Percentiles rank a stretch among this genome's conserved stretches.
Evolutionary conservation across 768 basidiomycete species (phyloP).

Genomic region (Lactarius quietus): DNA sequence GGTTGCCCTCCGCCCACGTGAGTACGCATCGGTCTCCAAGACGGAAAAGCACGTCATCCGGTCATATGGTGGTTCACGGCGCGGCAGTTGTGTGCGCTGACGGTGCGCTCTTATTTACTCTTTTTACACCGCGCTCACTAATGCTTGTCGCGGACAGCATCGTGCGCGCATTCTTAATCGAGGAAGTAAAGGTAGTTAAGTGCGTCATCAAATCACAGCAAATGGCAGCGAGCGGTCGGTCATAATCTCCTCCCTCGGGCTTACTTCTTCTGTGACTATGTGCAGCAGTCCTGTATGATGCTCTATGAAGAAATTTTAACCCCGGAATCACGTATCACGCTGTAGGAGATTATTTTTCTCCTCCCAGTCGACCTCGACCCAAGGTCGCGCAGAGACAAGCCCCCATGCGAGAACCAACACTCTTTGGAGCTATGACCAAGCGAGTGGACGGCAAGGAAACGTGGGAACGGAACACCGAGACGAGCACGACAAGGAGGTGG

Average conservation of each 20-base stretch:
- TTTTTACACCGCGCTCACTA: background rate
- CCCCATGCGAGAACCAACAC: too few species aligned
- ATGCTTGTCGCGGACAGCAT: slow-evolving; percentile 55
- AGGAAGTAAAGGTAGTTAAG: slow-evolving; percentile 99
- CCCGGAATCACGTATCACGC: background rate
- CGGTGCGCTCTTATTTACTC: slow-evolving; percentile 52
- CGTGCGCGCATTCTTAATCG: slow-evolving; percentile 96
- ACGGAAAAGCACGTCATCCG: slow-evolving; percentile 94
- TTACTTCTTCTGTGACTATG: background rate
- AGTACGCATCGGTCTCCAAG: slow-evolving; percentile 96
- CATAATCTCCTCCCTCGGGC: slow-evolving; percentile 13
- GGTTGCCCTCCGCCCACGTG: slow-evolving; percentile 91
- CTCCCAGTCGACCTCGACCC: too few species aligned
- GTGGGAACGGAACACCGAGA: too few species aligned
- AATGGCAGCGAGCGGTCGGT: slow-evolving; percentile 33
- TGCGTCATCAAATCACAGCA: slow-evolving; percentile 94
- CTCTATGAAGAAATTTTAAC: slow-evolving; percentile 5
- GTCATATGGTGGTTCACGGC: slow-evolving; percentile 97
- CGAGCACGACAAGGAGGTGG: too few species aligned
- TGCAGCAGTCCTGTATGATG: slow-evolving; percentile 8
- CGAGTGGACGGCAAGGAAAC: too few species aligned
- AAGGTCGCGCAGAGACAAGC: too few species aligned
- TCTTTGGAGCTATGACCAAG: too few species aligned
- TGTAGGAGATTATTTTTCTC: background rate
- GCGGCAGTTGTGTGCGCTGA: slow-evolving; percentile 92